Conservation (phyloP, 2,329 filamentous ascomycete species). For the Pseudogymnoascus sp. region DNA sequence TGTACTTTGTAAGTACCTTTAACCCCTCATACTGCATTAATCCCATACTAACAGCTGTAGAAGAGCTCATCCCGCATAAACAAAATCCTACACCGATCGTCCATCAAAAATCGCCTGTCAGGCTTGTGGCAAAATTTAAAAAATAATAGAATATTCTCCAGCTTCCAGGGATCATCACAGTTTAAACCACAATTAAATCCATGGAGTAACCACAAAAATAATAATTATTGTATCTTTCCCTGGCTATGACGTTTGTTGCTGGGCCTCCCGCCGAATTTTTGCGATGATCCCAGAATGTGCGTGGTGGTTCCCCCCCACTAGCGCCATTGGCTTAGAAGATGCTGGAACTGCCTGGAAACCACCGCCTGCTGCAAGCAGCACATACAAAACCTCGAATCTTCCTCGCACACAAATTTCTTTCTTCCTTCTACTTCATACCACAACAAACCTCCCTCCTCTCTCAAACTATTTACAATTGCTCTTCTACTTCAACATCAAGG, state of each 20-base stretch:
- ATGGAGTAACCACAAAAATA: not conserved
- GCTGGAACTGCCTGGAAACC: constrained; percentile 10
- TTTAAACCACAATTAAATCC: not conserved
- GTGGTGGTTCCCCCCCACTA: not conserved
- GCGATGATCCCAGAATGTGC: constrained; percentile 5
- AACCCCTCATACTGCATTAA: not conserved
- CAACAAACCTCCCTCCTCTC: not conserved
- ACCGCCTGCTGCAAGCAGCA: not conserved
- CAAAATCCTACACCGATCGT: not conserved
- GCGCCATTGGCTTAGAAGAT: constrained; percentile 4
- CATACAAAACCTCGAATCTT: constrained; percentile 10
- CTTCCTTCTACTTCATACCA: constrained; percentile 10
- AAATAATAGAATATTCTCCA: not conserved
- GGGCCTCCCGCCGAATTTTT: not conserved
- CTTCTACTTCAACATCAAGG: not conserved
- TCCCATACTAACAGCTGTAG: too few species aligned
- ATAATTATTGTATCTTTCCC: not conserved
- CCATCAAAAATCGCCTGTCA: not conserved
- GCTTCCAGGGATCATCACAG: not conserved
- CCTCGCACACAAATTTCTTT: constrained; percentile 4
- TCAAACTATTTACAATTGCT: not conserved
- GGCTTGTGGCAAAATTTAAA: not conserved
- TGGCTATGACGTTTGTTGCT: not conserved
- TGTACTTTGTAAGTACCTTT: not conserved
- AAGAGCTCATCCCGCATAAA: not conserved